Evolutionary conservation across 1,139 yeast species (phyloP), one percentile per base, ranked within the genome.

Genomic region (Pichia inconspicua): DNA sequence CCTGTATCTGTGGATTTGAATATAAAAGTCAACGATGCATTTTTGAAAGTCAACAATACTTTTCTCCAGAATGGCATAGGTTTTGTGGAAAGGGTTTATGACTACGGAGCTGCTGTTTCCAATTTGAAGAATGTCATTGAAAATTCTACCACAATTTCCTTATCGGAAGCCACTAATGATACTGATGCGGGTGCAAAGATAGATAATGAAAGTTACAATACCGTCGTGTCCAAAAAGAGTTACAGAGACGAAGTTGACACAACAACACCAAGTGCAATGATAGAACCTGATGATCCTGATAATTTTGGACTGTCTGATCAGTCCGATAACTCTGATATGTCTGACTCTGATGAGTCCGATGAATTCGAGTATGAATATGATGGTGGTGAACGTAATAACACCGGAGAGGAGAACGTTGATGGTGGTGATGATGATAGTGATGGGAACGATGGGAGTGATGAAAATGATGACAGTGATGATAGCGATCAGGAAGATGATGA

Each of bases 1-100:
- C 86, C 87, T 1, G 49, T 86, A 34, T 90, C 96, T 0, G 69
- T 75, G 55, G 95, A 86, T 43, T 66, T 78, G 5, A 76, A 76
- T 47, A 80, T 80, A 56, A 73, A 70, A 43, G 59, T 85, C n/a
- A 64, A 63, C 32, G 75, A 72, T 44, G 67, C 75, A 34, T 75
- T 75, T 53, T 65, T 63, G 2, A 50, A 55, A 25, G 50, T 67
- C 8, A 59, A 65, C 34, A 32, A 38, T 22, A n/a, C 5, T 17
- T 4, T 36, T 17, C 9, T 4, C 6, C 4, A 10, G 12, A n/a
- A 36, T 36, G 5, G 8, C 10, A 36, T 7, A 3, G 39, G 5
- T 11, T n/a, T 14, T 9, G 39, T 36, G 12, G 39, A 36, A 8
- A 36, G 25, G 15, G 22, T 6, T 7, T 2, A 10, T 15, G 25